Evolutionary conservation across 495 filamentous ascomycete genomes (phyloP).

Genomic region (Annulohypoxylon moriforme): DNA sequence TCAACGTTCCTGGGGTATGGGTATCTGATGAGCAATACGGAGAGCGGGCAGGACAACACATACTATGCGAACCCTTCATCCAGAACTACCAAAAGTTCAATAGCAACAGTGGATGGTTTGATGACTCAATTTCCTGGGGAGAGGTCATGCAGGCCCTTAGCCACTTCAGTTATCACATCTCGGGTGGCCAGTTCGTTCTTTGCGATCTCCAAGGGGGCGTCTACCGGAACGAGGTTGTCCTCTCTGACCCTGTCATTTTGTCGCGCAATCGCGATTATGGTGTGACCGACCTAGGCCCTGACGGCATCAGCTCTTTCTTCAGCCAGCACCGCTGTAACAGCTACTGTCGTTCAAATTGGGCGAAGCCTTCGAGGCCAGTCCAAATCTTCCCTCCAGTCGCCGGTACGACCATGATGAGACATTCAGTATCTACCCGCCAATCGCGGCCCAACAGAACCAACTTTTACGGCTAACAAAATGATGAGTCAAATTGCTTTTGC

Average conservation of each 20-base stretch:
- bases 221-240: constrained; percentile 46
- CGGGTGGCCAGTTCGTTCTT: constrained; percentile 51
- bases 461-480: too few relatives aligned
- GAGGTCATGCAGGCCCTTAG: constrained; percentile 56
- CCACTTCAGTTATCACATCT: constrained; percentile 56
- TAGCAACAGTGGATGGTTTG: constrained; percentile 55
- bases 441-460: constrained; percentile 18
- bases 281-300: constrained; percentile 51
- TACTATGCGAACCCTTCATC: constrained; percentile 52
- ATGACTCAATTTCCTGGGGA: constrained; percentile 38
- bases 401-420: constrained; percentile 23
- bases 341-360: constrained; percentile 33
- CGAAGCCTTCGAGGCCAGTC: constrained; percentile 9
- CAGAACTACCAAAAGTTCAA: constrained; percentile 58
- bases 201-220: constrained; percentile 56
- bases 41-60: constrained; percentile 36
- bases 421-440: constrained; percentile 13
- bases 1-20: constrained; percentile 52
- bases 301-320: constrained; percentile 53
- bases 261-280: constrained; percentile 48
- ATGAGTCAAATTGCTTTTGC: too few relatives aligned
- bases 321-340: constrained; percentile 45
- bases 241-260: constrained; percentile 53
- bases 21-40: too few relatives aligned
- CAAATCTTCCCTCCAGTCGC: constrained; percentile 14